Percentiles rank a stretch among this genome's conserved stretches.
Conservation (phyloP, 768 basidiomycete genomes). For the Strobilomyces dryophilus region DNA sequence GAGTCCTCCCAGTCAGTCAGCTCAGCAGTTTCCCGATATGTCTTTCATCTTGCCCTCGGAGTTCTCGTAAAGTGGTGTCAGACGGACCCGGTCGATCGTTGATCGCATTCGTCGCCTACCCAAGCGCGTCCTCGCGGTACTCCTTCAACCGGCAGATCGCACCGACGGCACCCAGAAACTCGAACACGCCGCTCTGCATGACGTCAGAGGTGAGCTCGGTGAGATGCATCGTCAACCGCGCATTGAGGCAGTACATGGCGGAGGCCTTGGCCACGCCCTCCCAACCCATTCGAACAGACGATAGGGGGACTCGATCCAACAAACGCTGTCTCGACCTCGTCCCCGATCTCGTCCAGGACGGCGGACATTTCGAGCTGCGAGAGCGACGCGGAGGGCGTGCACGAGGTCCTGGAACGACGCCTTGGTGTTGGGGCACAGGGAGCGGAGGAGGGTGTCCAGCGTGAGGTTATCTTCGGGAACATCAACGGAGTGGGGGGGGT, state of each 20-base stretch:
- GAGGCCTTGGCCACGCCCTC: background rate
- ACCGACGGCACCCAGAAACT: no score
- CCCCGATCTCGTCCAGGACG: background rate
- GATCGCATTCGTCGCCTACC: no score
- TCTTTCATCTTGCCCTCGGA: no score
- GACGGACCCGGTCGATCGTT: no score
- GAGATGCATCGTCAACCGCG: background rate
- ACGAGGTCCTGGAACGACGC: background rate
- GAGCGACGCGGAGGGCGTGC: constrained; percentile 2
- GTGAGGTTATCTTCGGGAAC: background rate
- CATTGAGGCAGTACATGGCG: background rate
- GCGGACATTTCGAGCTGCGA: background rate
- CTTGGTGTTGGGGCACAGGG: constrained; percentile 4
- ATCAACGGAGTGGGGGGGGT: background rate
- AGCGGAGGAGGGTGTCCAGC: constrained; percentile 6
- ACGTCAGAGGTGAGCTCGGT: no score
- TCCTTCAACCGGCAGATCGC: no score
- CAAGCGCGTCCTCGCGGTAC: no score
- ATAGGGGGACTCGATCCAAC: background rate
- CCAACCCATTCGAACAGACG: constrained; percentile 5
- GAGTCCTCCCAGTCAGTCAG: no score
- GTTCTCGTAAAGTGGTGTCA: no score
- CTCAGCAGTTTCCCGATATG: no score
- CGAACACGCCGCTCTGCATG: no score
- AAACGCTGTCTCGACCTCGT: background rate